phyloP scores from a whole-genome alignment of 164 flowering plant species.

The Tinospora cordifolia region DNA sequence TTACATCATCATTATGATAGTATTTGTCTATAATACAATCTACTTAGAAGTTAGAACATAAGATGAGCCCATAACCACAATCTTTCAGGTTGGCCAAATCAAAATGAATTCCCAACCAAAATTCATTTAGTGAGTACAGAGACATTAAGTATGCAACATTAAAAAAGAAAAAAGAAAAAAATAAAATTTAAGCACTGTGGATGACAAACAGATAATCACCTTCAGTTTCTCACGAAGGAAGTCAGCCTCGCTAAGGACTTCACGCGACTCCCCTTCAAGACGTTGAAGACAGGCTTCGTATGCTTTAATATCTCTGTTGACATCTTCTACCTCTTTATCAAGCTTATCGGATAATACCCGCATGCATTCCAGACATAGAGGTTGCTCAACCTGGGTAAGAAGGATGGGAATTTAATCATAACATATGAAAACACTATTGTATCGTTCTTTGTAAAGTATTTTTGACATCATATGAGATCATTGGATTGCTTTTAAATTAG shows the following conservation, averaged over 20 bases:
- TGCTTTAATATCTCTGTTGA: constrained; percentile 80
- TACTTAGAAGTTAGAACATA: too few species aligned
- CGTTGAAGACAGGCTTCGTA: constrained; percentile 91
- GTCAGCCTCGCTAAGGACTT: constrained; percentile 83
- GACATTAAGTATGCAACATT: neutral
- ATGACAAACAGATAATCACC: constrained; percentile 32
- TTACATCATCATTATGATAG: too few species aligned
- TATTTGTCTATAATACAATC: too few species aligned
- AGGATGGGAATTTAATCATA: neutral
- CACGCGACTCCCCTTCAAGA: constrained; percentile 69
- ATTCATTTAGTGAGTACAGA: neutral
- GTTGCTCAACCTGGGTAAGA: constrained; percentile 81
- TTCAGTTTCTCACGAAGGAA: constrained; percentile 81
- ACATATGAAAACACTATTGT: neutral
- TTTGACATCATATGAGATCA: neutral
- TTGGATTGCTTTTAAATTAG: neutral
- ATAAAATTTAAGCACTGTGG: neutral
- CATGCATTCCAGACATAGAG: constrained; percentile 96
- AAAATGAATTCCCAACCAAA: too few species aligned
- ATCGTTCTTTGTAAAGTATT: neutral
- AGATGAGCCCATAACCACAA: too few species aligned
- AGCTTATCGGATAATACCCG: constrained; percentile 85
- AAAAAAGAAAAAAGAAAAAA: neutral
- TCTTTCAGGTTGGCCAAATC: too few species aligned
- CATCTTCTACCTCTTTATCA: constrained; percentile 98